Base-by-base conservation (phyloP, 495 filamentous ascomycete genomes). In the Tuber calosporum region DNA sequence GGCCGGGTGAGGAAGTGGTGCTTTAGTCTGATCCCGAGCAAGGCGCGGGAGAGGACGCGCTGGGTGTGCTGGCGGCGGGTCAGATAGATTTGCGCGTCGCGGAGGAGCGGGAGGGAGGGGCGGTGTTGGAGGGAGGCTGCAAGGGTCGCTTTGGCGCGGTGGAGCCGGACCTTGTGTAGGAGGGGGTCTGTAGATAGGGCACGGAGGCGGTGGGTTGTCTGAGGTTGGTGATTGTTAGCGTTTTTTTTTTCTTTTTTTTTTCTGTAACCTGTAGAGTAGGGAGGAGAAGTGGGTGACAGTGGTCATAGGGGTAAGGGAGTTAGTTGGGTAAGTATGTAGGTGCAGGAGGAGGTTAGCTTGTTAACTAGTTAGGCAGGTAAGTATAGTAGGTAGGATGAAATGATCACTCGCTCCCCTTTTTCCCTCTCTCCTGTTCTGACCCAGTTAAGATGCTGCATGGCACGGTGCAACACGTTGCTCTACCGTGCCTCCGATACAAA, bases 201-300 rank as follows among this genome's bases (percentile, higher is more conserved):
- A 40, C 87, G 85, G 68, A 90, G 84, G 73, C 84, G 86, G 78
- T 86, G 88, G 67, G 84, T 87, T 40, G 86, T 87, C 87, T 88
- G 81, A 48, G 71, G 73, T 69, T 48, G 62, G 68, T 69, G 48
- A 73, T 39, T 69, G 71, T 70, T 68, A 38, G 72, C 17, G 34
- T 70, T 45, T 68, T 53, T 67, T 66, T 69, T 26, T 69, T 67
- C 67, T 67, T 66, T 26, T 69, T 67, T 70, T 69, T 43, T 62
- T 68, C 58, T 38, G 62, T 48, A 45, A 30, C 13, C 13, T 36
- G 17, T 68, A 62, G 53, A 36, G 45, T 72, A 30, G n/a, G 17
- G 22, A 6, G 77, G 69, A 48, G 26, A 71, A 41, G 67, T 58
- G 68, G 38, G 71, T 9, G 43, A 7, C 39, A 68, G 48, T 72